Evolutionary conservation across 2,329 filamentous ascomycete species (phyloP).

Genomic region (Penicillium sp.): DNA sequence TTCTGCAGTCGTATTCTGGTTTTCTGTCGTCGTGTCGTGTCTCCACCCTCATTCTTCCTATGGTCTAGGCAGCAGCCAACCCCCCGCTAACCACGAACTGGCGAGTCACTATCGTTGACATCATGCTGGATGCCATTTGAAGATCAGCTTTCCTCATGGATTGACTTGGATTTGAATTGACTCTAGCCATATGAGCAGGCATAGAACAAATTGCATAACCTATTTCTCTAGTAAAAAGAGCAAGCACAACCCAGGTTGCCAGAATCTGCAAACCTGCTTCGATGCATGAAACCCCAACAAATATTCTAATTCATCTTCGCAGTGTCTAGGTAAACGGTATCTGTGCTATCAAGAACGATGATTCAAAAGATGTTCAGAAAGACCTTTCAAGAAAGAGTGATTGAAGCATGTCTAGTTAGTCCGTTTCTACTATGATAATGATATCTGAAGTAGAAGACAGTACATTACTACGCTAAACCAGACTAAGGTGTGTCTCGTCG

Average conservation of each 20-base stretch:
- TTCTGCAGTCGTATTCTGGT: background rate
- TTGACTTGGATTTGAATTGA: background rate
- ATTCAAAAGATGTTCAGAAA: no score
- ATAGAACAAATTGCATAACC: background rate
- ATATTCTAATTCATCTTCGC: no score
- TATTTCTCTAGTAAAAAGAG: background rate
- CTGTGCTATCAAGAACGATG: no score
- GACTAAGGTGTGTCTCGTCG: no score
- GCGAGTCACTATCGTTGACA: background rate
- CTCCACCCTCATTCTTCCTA: conserved; percentile 2
- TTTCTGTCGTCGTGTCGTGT: background rate
- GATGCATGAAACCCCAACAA: no score
- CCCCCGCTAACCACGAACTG: conserved; percentile 1
- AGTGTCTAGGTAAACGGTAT: no score
- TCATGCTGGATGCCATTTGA: background rate
- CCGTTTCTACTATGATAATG: no score
- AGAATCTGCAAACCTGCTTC: background rate
- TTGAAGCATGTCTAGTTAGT: no score
- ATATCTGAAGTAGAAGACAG: no score
- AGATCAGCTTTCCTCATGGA: background rate
- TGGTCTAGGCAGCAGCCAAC: conserved; percentile 25
- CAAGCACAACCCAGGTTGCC: background rate
- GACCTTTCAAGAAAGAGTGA: no score
- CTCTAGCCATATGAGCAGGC: background rate
- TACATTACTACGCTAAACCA: no score